A percentile compares a stretch with the other conserved stretches of the same genome.
phyloP scores from a whole-genome alignment of 106 monocot genomes.

The Acorus gramineus region DNA sequence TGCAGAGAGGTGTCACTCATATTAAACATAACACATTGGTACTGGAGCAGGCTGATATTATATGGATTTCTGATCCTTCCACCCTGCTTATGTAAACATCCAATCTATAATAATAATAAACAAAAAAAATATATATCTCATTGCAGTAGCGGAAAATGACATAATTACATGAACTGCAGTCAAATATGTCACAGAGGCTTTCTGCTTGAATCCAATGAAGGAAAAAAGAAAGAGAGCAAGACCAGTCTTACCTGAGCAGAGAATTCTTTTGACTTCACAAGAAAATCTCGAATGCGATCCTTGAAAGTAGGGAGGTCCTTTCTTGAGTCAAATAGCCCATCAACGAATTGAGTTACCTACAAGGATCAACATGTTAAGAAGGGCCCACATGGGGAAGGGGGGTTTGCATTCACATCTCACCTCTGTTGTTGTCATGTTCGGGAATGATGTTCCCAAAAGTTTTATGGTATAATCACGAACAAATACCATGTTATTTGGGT shows the following conservation, averaged over 20 bases:
- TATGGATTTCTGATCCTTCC: too few relatives aligned
- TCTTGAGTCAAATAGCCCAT: constrained; percentile 74
- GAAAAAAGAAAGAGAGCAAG: not conserved
- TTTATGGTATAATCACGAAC: constrained; percentile 93
- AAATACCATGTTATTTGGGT: constrained; percentile 73
- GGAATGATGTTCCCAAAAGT: constrained; percentile 80
- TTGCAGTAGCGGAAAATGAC: too few relatives aligned
- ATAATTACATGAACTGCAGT: too few relatives aligned
- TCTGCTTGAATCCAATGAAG: too few relatives aligned
- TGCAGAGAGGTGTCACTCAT: too few relatives aligned
- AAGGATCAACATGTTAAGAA: not conserved
- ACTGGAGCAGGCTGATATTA: too few relatives aligned
- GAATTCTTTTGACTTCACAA: constrained; percentile 96
- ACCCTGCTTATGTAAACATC: too few relatives aligned
- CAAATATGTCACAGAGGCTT: too few relatives aligned
- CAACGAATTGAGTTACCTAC: constrained; percentile 88
- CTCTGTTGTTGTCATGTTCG: constrained; percentile 87
- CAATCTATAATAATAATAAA: too few relatives aligned
- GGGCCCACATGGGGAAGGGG: not conserved
- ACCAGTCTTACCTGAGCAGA: constrained; percentile 71
- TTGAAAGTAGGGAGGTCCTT: constrained; percentile 74
- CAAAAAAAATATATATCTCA: too few relatives aligned
- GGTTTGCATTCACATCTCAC: constrained; percentile 12
- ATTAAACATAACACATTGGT: too few relatives aligned
- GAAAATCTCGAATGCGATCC: constrained; percentile 87